A percentile compares a stretch with the other conserved stretches of the same genome.
Conservation (phyloP, 2,329 filamentous ascomycete species). For the Nemania abortiva region DNA sequence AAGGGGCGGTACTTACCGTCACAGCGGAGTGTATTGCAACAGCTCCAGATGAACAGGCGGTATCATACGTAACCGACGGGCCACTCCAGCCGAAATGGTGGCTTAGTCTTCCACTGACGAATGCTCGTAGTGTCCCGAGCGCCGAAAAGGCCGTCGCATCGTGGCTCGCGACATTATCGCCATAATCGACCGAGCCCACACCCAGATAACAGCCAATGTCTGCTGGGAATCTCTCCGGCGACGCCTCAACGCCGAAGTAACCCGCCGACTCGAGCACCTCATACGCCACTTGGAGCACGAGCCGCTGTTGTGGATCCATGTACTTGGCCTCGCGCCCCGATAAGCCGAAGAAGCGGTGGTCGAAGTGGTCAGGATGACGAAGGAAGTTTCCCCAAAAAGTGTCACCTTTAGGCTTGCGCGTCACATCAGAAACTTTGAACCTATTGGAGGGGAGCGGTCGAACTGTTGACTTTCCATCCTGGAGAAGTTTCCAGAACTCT, state of each 20-base stretch:
- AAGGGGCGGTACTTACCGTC: background rate
- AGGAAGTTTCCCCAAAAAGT: constrained; percentile 25
- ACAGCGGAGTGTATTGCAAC: background rate
- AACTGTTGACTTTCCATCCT: background rate
- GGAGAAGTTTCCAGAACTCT: constrained; percentile 4
- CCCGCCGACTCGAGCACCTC: constrained; percentile 22
- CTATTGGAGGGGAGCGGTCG: background rate
- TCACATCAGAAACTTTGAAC: background rate
- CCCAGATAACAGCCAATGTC: constrained; percentile 24
- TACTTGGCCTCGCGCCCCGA: constrained; percentile 6
- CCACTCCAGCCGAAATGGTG: constrained; percentile 55
- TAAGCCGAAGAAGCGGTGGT: constrained; percentile 22
- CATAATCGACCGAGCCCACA: constrained; percentile 14
- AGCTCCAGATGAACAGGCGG: constrained; percentile 52
- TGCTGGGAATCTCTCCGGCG: background rate
- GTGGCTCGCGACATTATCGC: constrained; percentile 13
- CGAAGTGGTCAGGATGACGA: constrained; percentile 3
- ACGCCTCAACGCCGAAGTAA: constrained; percentile 3
- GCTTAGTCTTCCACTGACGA: constrained; percentile 48
- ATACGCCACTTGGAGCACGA: constrained; percentile 18
- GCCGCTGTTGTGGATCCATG: constrained; percentile 21
- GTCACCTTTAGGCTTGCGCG: background rate
- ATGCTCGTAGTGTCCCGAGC: constrained; percentile 46
- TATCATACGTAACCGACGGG: constrained; percentile 50
- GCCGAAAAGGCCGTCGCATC: constrained; percentile 15